Conservation (phyloP, 306 rosid genomes). For the Ceratonia siliqua region DNA sequence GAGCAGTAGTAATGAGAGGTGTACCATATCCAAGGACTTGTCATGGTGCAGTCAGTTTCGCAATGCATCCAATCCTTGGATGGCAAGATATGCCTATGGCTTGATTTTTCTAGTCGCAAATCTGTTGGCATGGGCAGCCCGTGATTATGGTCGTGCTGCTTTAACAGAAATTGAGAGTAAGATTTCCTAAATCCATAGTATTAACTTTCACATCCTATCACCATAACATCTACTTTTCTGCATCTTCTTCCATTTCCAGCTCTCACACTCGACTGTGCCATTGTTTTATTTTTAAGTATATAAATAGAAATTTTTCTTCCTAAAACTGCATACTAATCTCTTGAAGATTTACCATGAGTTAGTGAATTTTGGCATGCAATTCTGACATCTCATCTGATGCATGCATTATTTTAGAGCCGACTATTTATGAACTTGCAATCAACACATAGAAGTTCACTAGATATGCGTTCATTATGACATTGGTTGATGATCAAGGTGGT, state of each 20-base stretch:
- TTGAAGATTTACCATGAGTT: neutral
- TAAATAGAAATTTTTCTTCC: neutral
- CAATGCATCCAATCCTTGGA: constrained; percentile 93
- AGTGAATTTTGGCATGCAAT: constrained; percentile 1
- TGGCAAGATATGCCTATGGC: constrained; percentile 92
- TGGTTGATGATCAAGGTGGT: constrained; percentile 13
- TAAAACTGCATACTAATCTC: neutral
- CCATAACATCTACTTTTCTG: constrained; percentile 16
- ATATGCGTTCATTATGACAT: neutral
- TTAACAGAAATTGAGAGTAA: constrained; percentile 87
- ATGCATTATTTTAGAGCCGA: neutral
- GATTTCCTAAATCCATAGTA: constrained; percentile 34
- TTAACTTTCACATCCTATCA: neutral
- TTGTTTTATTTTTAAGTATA: neutral
- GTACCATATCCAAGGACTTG: constrained; percentile 39
- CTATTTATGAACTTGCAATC: neutral
- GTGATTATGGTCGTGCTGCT: constrained; percentile 75
- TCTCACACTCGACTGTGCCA: constrained; percentile 7
- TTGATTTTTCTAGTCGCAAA: constrained; percentile 73
- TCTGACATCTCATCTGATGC: constrained; percentile 15
- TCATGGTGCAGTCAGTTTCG: constrained; percentile 77
- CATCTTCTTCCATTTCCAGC: constrained; percentile 5
- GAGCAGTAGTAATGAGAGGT: constrained; percentile 39
- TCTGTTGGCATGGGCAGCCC: constrained; percentile 90
- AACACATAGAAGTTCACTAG: constrained; percentile 2